Evolutionary conservation across 2,329 filamentous ascomycete species (phyloP).

Genomic region (Fusarium sulawesiense): DNA sequence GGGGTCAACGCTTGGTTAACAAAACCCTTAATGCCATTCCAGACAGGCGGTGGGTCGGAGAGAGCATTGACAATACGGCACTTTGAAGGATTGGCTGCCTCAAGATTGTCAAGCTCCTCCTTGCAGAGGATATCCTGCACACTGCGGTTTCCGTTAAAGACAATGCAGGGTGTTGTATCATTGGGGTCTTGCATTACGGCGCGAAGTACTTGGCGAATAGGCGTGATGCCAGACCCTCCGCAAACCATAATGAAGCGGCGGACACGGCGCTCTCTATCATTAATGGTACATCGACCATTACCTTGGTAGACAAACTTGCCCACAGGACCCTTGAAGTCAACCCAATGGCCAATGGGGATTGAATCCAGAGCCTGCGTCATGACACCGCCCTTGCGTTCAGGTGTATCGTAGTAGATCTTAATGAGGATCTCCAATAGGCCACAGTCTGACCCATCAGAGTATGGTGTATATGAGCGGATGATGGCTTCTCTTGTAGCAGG

Average conservation of each 20-base stretch:
- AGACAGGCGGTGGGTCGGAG: constrained; percentile 70
- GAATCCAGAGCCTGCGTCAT: constrained; percentile 85
- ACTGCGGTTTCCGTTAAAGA: constrained; percentile 82
- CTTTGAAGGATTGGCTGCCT: constrained; percentile 62
- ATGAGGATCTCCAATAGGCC: constrained; percentile 81
- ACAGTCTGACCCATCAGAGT: constrained; percentile 70
- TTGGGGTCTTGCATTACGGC: constrained; percentile 68
- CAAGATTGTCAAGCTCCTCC: constrained; percentile 75
- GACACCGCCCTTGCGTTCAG: constrained; percentile 71
- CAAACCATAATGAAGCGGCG: constrained; percentile 86
- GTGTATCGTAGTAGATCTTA: constrained; percentile 80
- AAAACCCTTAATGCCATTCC: constrained; percentile 75
- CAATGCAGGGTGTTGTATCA: constrained; percentile 75
- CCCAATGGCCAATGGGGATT: constrained; percentile 75
- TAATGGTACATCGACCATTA: constrained; percentile 71
- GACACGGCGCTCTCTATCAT: constrained; percentile 66
- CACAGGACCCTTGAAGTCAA: constrained; percentile 89
- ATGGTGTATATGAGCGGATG: constrained; percentile 88
- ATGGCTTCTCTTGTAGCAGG: constrained; percentile 76
- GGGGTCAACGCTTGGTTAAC: constrained; percentile 72
- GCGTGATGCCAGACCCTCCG: constrained; percentile 91
- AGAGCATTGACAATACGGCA: constrained; percentile 78
- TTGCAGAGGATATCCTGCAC: constrained; percentile 87
- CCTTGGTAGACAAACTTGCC: constrained; percentile 87
- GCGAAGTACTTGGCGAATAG: constrained; percentile 84